A percentile compares a stretch with the other conserved stretches of the same genome.
These are phyloP conservation scores for Physaria fendleri DNA, from an alignment of 345 rosid species.

Conservation along the genomic window DNA sequence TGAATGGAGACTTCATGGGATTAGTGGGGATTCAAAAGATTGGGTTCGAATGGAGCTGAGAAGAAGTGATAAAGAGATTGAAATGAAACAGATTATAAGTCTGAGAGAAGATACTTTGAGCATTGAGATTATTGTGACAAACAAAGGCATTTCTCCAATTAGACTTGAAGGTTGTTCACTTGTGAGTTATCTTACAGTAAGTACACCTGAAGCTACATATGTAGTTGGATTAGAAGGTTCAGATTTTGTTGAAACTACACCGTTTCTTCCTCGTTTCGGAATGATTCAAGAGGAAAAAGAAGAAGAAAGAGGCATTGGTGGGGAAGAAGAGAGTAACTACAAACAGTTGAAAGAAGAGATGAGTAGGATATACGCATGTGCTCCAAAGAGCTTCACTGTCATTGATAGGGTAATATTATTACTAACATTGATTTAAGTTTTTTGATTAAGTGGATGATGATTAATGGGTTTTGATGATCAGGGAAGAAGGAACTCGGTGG, in stretches of 20 bases:
- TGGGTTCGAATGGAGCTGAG: constrained; percentile 43
- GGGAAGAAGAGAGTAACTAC: constrained; percentile 59
- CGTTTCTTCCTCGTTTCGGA: constrained; percentile 39
- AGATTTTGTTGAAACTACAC: constrained; percentile 37
- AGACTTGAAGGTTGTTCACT: constrained; percentile 45
- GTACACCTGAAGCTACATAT: constrained; percentile 82
- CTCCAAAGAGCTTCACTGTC: constrained; percentile 59
- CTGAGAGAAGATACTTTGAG: constrained; percentile 48
- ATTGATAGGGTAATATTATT: constrained; percentile 55
- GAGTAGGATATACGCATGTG: constrained; percentile 73
- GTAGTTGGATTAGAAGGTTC: constrained; percentile 71
- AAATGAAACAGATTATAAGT: constrained; percentile 45
- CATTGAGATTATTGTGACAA: constrained; percentile 47
- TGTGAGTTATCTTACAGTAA: constrained; percentile 65
- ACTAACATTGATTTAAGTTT: neutral
- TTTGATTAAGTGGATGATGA: neutral
- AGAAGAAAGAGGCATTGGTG: constrained; percentile 19
- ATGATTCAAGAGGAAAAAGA: constrained; percentile 23
- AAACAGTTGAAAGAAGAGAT: constrained; percentile 59
- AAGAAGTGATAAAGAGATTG: constrained; percentile 44
- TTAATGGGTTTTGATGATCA: constrained; percentile 13
- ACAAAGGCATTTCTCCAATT: constrained; percentile 38
- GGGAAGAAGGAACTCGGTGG: constrained; percentile 86
- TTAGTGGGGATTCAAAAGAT: constrained; percentile 53
- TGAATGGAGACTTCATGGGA: constrained; percentile 46